phyloP scores from a whole-genome alignment of 2,329 filamentous ascomycete species.

The Trichoderma sp. region DNA sequence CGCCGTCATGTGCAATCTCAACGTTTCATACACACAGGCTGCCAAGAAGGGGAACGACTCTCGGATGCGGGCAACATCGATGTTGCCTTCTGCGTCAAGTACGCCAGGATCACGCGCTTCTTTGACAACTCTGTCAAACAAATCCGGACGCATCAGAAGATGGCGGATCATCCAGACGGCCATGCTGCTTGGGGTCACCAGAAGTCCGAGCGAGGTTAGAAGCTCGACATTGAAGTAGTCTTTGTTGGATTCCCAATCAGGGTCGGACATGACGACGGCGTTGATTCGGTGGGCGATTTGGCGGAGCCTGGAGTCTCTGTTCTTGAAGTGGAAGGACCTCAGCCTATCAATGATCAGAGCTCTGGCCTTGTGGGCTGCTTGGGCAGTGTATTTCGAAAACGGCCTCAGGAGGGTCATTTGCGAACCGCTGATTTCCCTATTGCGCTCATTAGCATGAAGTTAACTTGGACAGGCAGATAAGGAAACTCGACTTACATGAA shows the following conservation, averaged over 20 bases:
- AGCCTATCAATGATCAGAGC: slow-evolving; percentile 35
- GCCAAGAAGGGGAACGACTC: slow-evolving; percentile 39
- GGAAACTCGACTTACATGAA: slow-evolving; percentile 35
- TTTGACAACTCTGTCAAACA: slow-evolving; percentile 32
- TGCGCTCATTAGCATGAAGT: slow-evolving; percentile 18
- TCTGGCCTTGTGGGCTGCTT: slow-evolving; percentile 36
- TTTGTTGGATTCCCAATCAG: slow-evolving; percentile 38
- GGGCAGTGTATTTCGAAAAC: slow-evolving; percentile 35
- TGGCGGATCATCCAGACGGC: slow-evolving; percentile 39
- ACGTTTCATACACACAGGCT: slow-evolving; percentile 39
- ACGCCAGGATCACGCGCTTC: slow-evolving; percentile 33
- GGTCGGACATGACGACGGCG: slow-evolving; percentile 37
- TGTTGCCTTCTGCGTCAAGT: slow-evolving; percentile 18
- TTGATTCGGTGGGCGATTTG: slow-evolving; percentile 39
- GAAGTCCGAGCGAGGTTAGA: slow-evolving; percentile 39
- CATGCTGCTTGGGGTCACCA: slow-evolving; percentile 39
- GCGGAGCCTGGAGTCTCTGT: slow-evolving; percentile 33
- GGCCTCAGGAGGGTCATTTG: slow-evolving; percentile 39
- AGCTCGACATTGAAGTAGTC: slow-evolving; percentile 41
- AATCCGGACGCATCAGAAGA: slow-evolving; percentile 32
- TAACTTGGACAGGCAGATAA: background rate
- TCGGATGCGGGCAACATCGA: slow-evolving; percentile 35
- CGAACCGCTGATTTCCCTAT: slow-evolving; percentile 37
- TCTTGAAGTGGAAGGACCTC: slow-evolving; percentile 34
- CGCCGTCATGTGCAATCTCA: slow-evolving; percentile 40